Evolutionary conservation across 2,329 filamentous ascomycete species (phyloP).

Genomic region (Pyrenophora teres): DNA sequence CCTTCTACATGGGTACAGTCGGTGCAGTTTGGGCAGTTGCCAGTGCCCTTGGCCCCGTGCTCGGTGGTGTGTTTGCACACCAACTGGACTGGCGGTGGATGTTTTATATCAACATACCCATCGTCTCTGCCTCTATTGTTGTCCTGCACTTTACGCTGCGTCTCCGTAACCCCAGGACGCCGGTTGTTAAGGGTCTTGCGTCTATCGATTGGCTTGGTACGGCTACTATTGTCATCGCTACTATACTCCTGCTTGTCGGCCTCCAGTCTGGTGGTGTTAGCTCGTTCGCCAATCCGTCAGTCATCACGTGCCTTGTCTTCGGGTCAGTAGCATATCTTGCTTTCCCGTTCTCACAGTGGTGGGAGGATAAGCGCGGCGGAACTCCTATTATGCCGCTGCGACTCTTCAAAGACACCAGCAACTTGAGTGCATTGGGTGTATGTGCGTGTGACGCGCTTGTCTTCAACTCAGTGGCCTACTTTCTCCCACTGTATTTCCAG

Average conservation of each 20-base stretch:
- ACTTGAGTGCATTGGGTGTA: conserved; percentile 60
- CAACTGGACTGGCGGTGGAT: conserved; percentile 57
- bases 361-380: conserved; percentile 63
- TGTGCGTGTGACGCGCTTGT: conserved; percentile 58
- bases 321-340: conserved; percentile 51
- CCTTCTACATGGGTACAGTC: conserved; percentile 57
- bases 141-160: conserved; percentile 59
- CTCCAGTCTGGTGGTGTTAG: conserved; percentile 57
- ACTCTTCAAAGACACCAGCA: conserved; percentile 63
- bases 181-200: conserved; percentile 51
- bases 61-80: conserved; percentile 58
- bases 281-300: conserved; percentile 55
- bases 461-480: conserved; percentile 71
- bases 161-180: conserved; percentile 58
- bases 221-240: conserved; percentile 54
- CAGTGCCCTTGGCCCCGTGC: conserved; percentile 57
- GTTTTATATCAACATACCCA: conserved; percentile 52
- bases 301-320: conserved; percentile 58
- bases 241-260: conserved; percentile 57
- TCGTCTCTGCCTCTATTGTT: conserved; percentile 55
- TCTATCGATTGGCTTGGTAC: conserved; percentile 61
- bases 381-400: conserved; percentile 71
- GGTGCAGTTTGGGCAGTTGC: conserved; percentile 62
- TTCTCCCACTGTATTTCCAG: conserved; percentile 76
- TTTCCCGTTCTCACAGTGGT: conserved; percentile 66